phyloP scores from a whole-genome alignment of 192 early-diverging fungal genomes.

The Coemansia sp. region DNA sequence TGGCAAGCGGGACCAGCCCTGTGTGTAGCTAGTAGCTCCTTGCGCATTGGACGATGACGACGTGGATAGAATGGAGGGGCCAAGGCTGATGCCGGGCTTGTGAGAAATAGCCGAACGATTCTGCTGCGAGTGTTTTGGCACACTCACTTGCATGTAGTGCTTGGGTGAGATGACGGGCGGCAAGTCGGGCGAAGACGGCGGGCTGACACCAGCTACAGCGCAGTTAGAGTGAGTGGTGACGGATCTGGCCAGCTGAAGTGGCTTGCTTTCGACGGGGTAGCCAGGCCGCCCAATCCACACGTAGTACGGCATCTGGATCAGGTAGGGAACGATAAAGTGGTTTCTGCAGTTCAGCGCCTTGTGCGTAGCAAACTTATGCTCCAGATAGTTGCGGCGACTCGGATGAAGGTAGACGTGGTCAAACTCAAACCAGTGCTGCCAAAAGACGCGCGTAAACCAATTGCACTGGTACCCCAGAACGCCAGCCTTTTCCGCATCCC shows the following conservation, averaged over 20 bases:
- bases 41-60: background rate
- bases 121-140: background rate
- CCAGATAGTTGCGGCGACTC: constrained; percentile 79
- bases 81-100: background rate
- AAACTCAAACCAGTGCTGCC: constrained; percentile 83
- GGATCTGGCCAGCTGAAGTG: background rate
- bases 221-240: background rate
- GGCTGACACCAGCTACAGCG: background rate
- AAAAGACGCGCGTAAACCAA: constrained; percentile 82
- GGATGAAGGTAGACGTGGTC: constrained; percentile 81
- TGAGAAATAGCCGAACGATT: background rate
- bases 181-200: background rate
- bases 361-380: constrained; percentile 75
- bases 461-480: constrained; percentile 64
- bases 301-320: constrained; percentile 83
- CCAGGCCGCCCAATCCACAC: constrained; percentile 71
- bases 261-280: background rate
- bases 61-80: background rate
- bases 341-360: constrained; percentile 73
- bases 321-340: constrained; percentile 66
- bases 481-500: constrained; percentile 23
- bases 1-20: constrained; percentile 47
- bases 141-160: background rate
- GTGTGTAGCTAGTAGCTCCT: background rate
- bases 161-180: background rate